phyloP scores from a whole-genome alignment of 306 rosid species.

The Adenanthera pavonina region DNA sequence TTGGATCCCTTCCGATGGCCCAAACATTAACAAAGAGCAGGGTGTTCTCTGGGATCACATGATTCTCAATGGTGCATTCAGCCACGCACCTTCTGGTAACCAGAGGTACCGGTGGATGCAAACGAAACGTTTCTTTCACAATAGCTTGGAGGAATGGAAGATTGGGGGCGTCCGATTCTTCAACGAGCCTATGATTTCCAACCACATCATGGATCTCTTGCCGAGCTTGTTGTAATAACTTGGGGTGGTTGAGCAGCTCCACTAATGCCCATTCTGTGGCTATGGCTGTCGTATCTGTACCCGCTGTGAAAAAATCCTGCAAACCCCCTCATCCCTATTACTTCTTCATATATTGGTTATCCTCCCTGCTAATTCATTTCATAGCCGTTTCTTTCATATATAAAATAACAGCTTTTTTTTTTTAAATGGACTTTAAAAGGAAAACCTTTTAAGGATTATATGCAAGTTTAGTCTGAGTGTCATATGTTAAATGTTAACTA shows the following conservation, averaged over 20 bases:
- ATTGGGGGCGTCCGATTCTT: constrained; percentile 41
- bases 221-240: constrained; percentile 33
- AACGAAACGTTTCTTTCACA: constrained; percentile 43
- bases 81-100: constrained; percentile 33
- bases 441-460: too few species aligned
- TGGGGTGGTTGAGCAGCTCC: constrained; percentile 46
- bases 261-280: constrained; percentile 39
- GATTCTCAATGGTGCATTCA: constrained; percentile 26
- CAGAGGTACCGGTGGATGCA: constrained; percentile 44
- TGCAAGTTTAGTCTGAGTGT: too few species aligned
- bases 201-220: constrained; percentile 42
- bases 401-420: too few species aligned
- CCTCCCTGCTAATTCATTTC: too few species aligned
- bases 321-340: not conserved
- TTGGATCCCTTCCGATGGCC: constrained; percentile 51
- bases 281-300: constrained; percentile 18
- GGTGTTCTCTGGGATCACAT: constrained; percentile 24
- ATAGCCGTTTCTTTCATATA: too few species aligned
- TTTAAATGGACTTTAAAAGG: too few species aligned
- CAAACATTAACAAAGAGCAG: constrained; percentile 30
- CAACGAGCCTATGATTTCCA: constrained; percentile 32
- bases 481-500: too few species aligned
- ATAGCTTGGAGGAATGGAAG: constrained; percentile 52
- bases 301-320: constrained; percentile 37
- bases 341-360: too few species aligned